Conservation (phyloP, 257 asterid species). For the Solanum etuberosum region DNA sequence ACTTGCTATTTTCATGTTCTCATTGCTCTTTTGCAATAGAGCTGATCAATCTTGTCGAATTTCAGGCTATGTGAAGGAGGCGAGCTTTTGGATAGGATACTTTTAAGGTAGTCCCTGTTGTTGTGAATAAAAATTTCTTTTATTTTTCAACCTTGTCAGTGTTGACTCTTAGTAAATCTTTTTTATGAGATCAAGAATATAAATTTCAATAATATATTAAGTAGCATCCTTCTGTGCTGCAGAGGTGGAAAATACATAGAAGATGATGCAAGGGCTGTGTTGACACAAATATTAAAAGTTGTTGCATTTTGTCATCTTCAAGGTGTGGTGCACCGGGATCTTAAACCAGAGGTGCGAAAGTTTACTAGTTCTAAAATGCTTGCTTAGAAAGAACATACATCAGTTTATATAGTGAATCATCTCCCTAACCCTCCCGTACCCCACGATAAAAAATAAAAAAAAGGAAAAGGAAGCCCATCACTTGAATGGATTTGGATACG, state of each 20-base stretch:
- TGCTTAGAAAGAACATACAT: neutral
- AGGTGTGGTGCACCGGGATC: slow-evolving; percentile 73
- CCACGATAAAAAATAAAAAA: neutral
- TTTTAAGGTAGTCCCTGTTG: slow-evolving; percentile 27
- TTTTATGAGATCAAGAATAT: neutral
- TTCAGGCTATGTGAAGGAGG: slow-evolving; percentile 61
- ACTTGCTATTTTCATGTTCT: neutral
- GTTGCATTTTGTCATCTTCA: slow-evolving; percentile 58
- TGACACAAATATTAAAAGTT: slow-evolving; percentile 47
- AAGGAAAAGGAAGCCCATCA: neutral
- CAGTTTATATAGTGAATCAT: neutral
- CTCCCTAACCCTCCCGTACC: neutral
- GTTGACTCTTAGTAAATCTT: neutral
- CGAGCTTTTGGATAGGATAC: slow-evolving; percentile 51
- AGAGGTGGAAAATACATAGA: slow-evolving; percentile 65
- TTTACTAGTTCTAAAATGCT: neutral
- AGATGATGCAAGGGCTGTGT: slow-evolving; percentile 51
- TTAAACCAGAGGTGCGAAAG: slow-evolving; percentile 56
- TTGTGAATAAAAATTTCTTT: neutral
- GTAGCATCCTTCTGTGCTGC: neutral
- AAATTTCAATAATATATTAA: neutral
- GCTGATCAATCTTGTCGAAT: slow-evolving; percentile 1
- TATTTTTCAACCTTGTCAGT: neutral
- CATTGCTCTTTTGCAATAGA: neutral
- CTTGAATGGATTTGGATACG: neutral